Conservation (phyloP, 2,329 filamentous ascomycete species). For the Aspergillus sp. region DNA sequence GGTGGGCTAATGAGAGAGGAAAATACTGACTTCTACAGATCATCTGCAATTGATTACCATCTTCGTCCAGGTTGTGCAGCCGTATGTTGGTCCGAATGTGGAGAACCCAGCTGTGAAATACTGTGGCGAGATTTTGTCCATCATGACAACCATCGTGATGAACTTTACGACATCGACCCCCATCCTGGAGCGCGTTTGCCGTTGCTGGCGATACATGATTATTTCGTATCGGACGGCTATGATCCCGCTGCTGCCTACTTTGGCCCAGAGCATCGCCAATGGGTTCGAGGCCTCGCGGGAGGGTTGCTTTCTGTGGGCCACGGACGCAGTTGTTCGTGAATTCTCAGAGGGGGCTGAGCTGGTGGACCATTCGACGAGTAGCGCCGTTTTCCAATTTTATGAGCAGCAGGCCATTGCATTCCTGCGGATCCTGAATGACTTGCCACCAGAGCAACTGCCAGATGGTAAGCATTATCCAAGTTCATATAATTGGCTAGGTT, state of each 20-base stretch:
- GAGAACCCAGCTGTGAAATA: slow-evolving; percentile 92
- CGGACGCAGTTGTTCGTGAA: slow-evolving; percentile 86
- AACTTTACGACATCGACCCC: slow-evolving; percentile 80
- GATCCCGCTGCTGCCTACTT: slow-evolving; percentile 70
- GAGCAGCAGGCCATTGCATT: slow-evolving; percentile 88
- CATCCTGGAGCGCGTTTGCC: slow-evolving; percentile 86
- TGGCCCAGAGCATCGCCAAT: slow-evolving; percentile 80
- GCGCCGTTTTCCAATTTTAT: slow-evolving; percentile 89
- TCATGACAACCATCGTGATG: slow-evolving; percentile 77
- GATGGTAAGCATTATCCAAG: slow-evolving; percentile 43
- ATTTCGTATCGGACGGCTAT: slow-evolving; percentile 90
- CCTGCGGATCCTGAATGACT: slow-evolving; percentile 77
- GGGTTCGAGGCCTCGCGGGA: slow-evolving; percentile 83
- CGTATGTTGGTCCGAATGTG: slow-evolving; percentile 63
- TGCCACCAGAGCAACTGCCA: slow-evolving; percentile 70
- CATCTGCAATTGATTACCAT: slow-evolving; percentile 87
- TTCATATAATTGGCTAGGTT: neutral
- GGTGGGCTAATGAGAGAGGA: too few species aligned
- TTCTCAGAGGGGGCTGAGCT: slow-evolving; percentile 87
- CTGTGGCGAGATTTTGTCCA: slow-evolving; percentile 87
- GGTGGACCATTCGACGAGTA: slow-evolving; percentile 72
- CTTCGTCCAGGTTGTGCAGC: slow-evolving; percentile 72
- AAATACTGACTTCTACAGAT: slow-evolving; percentile 45
- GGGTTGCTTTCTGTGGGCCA: slow-evolving; percentile 98
- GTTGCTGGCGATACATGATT: slow-evolving; percentile 95